Conservation (phyloP, 2,329 filamentous ascomycete genomes). For the Stemphylium vesicarium region DNA sequence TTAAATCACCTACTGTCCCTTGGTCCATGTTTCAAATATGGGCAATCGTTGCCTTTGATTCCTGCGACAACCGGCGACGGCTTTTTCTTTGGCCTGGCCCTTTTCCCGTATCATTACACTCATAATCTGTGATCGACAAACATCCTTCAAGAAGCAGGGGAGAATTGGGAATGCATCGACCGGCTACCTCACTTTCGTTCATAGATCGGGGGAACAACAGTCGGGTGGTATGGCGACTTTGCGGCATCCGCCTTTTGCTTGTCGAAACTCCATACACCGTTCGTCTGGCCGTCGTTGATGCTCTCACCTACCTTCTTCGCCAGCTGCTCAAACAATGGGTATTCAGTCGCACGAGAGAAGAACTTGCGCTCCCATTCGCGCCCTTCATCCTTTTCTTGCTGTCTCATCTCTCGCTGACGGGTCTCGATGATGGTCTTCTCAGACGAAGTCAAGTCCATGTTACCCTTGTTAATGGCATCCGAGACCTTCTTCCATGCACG, state of each 20-base stretch:
- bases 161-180: neutral
- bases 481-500: constrained; percentile 89
- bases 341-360: constrained; percentile 63
- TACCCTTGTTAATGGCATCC: constrained; percentile 76
- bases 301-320: constrained; percentile 53
- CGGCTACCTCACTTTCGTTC: constrained; percentile 18
- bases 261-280: constrained; percentile 74
- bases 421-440: constrained; percentile 93
- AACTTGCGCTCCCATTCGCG: constrained; percentile 82
- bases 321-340: constrained; percentile 57
- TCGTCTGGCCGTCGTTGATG: constrained; percentile 69
- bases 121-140: neutral
- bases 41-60: neutral
- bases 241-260: constrained; percentile 53
- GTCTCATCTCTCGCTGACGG: constrained; percentile 78
- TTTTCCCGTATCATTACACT: neutral
- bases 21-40: neutral
- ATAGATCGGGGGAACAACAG: constrained; percentile 38
- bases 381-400: constrained; percentile 75
- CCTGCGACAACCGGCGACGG: neutral
- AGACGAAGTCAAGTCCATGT: constrained; percentile 78
- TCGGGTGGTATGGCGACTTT: constrained; percentile 36
- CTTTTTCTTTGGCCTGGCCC: neutral
- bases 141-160: neutral
- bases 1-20: neutral